Conservation (phyloP, 805 yeast genomes). For the Wickerhamomyces pijperi region DNA sequence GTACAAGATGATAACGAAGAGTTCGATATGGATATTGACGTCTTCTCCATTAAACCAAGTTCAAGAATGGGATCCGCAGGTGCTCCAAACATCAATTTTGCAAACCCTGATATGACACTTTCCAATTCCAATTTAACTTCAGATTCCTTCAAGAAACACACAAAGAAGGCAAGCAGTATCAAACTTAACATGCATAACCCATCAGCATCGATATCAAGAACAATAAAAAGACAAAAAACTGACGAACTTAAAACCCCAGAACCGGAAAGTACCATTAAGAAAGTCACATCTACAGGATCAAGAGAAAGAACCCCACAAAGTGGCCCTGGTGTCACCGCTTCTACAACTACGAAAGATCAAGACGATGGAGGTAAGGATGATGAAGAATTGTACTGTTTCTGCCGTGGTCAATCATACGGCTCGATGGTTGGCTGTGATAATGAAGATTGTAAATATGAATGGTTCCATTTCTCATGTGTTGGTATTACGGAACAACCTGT, state of each 20-base stretch:
- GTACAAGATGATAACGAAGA: conserved; percentile 32
- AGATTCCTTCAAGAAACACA: conserved; percentile 6
- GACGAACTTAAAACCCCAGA: conserved; percentile 14
- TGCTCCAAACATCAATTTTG: neutral
- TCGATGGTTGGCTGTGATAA: conserved; percentile 96
- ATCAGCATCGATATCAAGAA: conserved; percentile 3
- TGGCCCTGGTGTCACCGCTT: too few relatives aligned
- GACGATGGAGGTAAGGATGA: conserved; percentile 35
- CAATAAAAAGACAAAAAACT: conserved; percentile 13
- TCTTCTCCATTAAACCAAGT: conserved; percentile 20
- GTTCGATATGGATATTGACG: conserved; percentile 21
- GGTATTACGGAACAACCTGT: conserved; percentile 82
- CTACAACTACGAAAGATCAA: neutral
- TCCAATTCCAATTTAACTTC: too few relatives aligned
- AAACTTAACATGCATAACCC: conserved; percentile 9
- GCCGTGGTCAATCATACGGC: conserved; percentile 90
- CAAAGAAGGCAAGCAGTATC: conserved; percentile 1
- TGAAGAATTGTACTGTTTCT: conserved; percentile 72
- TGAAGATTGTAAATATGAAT: conserved; percentile 75
- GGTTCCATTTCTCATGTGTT: conserved; percentile 97
- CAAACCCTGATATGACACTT: too few relatives aligned
- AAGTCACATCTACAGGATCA: neutral
- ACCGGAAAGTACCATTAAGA: neutral
- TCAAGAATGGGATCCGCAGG: conserved; percentile 21
- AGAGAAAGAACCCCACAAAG: neutral